Evolutionary conservation across 805 yeast genomes (phyloP).

Genomic region (Suhomyces tanzawaensis): DNA sequence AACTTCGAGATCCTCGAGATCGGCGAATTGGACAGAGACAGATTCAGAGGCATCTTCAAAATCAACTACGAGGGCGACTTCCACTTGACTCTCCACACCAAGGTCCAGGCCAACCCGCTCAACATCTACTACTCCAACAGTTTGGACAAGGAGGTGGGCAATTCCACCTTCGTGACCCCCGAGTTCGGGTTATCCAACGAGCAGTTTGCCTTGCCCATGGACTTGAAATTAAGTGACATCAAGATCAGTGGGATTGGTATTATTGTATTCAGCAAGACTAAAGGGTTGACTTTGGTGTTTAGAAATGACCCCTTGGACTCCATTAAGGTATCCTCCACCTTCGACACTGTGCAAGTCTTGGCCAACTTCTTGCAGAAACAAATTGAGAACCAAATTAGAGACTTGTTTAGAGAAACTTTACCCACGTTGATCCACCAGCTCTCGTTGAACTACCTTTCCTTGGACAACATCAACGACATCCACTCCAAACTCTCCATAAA

Average conservation of each 20-base stretch:
- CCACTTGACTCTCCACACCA: conserved; percentile 68
- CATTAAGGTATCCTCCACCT: conserved; percentile 81
- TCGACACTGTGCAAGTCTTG: conserved; percentile 78
- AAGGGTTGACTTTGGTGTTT: conserved; percentile 83
- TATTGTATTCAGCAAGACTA: conserved; percentile 74
- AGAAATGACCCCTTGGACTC: conserved; percentile 85
- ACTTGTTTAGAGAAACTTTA: conserved; percentile 76
- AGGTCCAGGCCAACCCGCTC: conserved; percentile 81
- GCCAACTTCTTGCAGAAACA: conserved; percentile 81
- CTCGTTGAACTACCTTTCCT: conserved; percentile 52
- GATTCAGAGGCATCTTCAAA: conserved; percentile 80
- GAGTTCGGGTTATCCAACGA: conserved; percentile 62
- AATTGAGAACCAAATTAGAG: conserved; percentile 77
- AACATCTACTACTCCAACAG: conserved; percentile 57
- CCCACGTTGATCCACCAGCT: conserved; percentile 79
- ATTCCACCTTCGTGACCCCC: conserved; percentile 56
- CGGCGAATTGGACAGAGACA: conserved; percentile 74
- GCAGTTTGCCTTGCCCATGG: conserved; percentile 75
- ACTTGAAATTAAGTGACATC: conserved; percentile 69
- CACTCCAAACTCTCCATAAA: conserved; percentile 9
- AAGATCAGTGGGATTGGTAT: conserved; percentile 77
- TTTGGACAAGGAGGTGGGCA: conserved; percentile 34
- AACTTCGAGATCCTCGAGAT: conserved; percentile 75
- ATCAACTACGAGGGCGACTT: conserved; percentile 76
- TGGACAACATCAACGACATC: conserved; percentile 20